Evolutionary conservation across 176 grass and related monocot genomes (phyloP).

Genomic region (Hordeum vulgare): MorexV3_pseudomolecules_assembly NC_058522.1:540124853-540125352

Average conservation of each 20-base stretch:
- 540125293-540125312: not conserved
- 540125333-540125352: not conserved
- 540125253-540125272: not conserved
- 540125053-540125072: conserved; percentile 99
- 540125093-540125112: conserved; percentile 6
- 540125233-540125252: not conserved
- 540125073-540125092: conserved; percentile 80
- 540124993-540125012: conserved; percentile 99
- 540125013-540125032: conserved; percentile 47
- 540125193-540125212: not conserved
- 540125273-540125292: not conserved
- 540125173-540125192: not conserved
- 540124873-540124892: not conserved
- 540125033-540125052: conserved; percentile 58
- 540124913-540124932: not conserved
- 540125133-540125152: not conserved
- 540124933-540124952: not conserved
- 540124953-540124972: conserved; percentile 28
- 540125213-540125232: not conserved
- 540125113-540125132: not conserved
- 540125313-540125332: not conserved
- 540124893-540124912: not conserved
- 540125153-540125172: not conserved
- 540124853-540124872: not conserved
- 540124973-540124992: conserved; percentile 67